A percentile compares a stretch with the other conserved stretches of the same genome.
Evolutionary conservation across 495 filamentous ascomycete species (phyloP).

Genomic region (Clavariopsis aquatica): DNA sequence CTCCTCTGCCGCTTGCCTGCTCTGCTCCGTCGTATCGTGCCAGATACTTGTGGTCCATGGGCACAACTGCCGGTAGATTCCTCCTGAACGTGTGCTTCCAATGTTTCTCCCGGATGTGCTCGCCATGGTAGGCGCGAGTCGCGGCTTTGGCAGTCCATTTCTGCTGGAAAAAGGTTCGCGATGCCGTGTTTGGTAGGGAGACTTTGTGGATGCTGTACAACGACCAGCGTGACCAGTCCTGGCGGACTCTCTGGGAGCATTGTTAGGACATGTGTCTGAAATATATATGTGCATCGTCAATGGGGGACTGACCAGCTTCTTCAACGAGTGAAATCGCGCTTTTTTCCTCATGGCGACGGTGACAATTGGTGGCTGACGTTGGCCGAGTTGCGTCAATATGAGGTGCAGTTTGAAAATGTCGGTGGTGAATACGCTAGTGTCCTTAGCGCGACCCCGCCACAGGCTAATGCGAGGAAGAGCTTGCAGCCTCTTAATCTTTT

Average conservation of each 20-base stretch:
- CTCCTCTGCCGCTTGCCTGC: constrained; percentile 76
- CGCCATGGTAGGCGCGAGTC: constrained; percentile 87
- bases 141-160: constrained; percentile 89
- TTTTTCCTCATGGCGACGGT: constrained; percentile 50
- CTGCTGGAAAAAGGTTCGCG: constrained; percentile 88
- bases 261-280: constrained; percentile 28
- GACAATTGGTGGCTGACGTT: background rate
- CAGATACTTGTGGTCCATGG: constrained; percentile 77
- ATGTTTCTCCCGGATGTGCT: constrained; percentile 83
- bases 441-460: background rate
- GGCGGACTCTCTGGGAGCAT: constrained; percentile 73
- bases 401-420: background rate
- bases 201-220: constrained; percentile 78
- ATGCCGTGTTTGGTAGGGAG: constrained; percentile 35
- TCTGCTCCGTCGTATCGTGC: constrained; percentile 78
- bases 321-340: constrained; percentile 62
- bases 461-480: background rate
- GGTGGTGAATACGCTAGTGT: background rate
- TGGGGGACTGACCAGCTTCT: constrained; percentile 55
- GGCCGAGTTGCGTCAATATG: background rate
- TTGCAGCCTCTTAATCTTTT: background rate
- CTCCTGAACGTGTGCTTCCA: constrained; percentile 91
- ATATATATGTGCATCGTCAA: constrained; percentile 8
- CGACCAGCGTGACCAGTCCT: constrained; percentile 98
- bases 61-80: constrained; percentile 72